Conservation (phyloP, 1,284 basidiomycete genomes). For the Golubevia pallescens region DNA sequence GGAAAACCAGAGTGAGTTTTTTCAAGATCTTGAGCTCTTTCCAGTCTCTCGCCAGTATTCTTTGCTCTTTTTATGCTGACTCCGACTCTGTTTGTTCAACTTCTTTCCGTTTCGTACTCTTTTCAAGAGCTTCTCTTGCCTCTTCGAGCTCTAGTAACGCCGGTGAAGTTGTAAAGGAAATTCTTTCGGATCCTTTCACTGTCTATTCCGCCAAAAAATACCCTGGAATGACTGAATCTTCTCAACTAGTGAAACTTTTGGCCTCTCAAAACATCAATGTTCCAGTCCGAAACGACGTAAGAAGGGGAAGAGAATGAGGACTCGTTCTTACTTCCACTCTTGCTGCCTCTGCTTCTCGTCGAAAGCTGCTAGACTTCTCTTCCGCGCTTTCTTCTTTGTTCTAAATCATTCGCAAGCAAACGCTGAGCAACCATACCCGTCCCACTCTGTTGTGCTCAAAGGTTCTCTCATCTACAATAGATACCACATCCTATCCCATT, state of each 20-base stretch:
- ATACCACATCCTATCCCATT: too few species aligned
- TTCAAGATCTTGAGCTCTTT: background rate
- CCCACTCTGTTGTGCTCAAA: too few species aligned
- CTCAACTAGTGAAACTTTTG: constrained; percentile 31
- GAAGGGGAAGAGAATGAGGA: constrained; percentile 5
- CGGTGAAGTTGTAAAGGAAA: constrained; percentile 21
- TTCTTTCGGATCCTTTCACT: constrained; percentile 21
- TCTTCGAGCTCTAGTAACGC: constrained; percentile 22
- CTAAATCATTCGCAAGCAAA: too few species aligned
- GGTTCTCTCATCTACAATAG: too few species aligned
- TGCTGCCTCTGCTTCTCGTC: too few species aligned
- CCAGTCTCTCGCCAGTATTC: background rate
- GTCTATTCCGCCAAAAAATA: constrained; percentile 29
- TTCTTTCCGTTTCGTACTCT: constrained; percentile 27
- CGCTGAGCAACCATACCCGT: too few species aligned
- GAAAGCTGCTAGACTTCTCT: too few species aligned
- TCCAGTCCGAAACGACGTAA: constrained; percentile 33
- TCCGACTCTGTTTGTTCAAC: background rate
- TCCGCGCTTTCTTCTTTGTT: too few species aligned
- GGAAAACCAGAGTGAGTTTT: constrained; percentile 4
- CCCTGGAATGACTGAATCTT: constrained; percentile 36
- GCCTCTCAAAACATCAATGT: constrained; percentile 38
- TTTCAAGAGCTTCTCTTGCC: constrained; percentile 29
- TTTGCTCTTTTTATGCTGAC: background rate
- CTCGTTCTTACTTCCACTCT: background rate